phyloP scores from a whole-genome alignment of 257 asterid species.

The Ligustrum vulgare region DNA sequence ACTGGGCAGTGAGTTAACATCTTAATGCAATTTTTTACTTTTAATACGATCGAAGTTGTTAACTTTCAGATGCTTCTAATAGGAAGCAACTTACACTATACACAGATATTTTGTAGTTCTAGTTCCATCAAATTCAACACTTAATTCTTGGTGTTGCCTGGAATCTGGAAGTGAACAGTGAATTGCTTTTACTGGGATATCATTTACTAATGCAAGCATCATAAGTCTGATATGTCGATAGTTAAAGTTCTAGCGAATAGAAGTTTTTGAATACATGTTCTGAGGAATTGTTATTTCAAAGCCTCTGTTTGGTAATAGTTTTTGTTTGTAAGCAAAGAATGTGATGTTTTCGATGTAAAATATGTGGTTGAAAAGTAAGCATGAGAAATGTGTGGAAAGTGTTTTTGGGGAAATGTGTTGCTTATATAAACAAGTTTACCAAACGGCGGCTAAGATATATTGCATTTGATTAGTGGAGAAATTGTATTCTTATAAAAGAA shows the following conservation, averaged over 20 bases:
- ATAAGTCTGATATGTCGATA: background rate
- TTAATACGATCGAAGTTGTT: background rate
- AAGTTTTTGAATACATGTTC: no score
- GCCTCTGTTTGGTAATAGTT: no score
- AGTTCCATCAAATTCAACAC: background rate
- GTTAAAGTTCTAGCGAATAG: background rate
- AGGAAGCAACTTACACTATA: no score
- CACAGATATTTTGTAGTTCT: background rate
- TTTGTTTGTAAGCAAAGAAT: no score
- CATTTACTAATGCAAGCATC: background rate
- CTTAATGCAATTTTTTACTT: slow-evolving; percentile 17
- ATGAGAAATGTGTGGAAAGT: no score
- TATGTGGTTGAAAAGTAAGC: no score
- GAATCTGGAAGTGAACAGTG: background rate
- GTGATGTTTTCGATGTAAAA: no score
- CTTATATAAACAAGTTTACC: no score
- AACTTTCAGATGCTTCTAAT: no score
- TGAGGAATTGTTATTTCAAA: no score
- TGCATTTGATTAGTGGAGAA: background rate
- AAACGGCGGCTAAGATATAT: background rate
- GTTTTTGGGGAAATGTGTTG: no score
- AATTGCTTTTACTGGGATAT: slow-evolving; percentile 1
- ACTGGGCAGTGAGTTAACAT: slow-evolving; percentile 87
- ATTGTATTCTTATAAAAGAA: background rate
- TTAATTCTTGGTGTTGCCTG: slow-evolving; percentile 8